phyloP scores from a whole-genome alignment of 805 yeast genomes.

The Nakazawaea ambrosiae region DNA sequence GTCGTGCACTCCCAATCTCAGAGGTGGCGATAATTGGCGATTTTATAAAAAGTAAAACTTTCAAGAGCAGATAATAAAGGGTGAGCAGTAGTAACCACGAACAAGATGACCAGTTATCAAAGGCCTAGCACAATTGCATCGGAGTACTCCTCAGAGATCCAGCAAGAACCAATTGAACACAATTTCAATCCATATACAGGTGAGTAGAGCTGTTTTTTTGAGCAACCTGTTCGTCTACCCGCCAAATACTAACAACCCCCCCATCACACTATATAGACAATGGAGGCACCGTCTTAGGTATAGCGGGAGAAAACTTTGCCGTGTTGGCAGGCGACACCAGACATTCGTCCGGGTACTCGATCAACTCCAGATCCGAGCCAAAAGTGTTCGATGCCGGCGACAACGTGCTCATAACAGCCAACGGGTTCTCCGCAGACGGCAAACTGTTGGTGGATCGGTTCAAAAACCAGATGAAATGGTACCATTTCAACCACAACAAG shows the following conservation, averaged over 20 bases:
- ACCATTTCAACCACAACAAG: slow-evolving; percentile 83
- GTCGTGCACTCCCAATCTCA: too few relatives aligned
- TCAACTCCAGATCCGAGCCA: slow-evolving; percentile 88
- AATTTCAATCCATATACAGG: slow-evolving; percentile 82
- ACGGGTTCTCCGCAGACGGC: slow-evolving; percentile 96
- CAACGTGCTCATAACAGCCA: slow-evolving; percentile 79
- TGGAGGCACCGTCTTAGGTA: slow-evolving; percentile 96
- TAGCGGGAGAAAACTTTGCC: slow-evolving; percentile 96
- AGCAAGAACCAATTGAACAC: slow-evolving; percentile 72
- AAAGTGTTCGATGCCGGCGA: slow-evolving; percentile 88
- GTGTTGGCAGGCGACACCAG: slow-evolving; percentile 98
- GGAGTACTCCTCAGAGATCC: slow-evolving; percentile 54
- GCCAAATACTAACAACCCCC: slow-evolving; percentile 1
- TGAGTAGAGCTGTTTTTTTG: slow-evolving; percentile 14
- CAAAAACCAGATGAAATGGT: slow-evolving; percentile 73
- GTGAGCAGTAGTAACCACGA: too few relatives aligned
- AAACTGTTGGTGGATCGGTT: slow-evolving; percentile 75
- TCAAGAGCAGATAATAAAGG: too few relatives aligned
- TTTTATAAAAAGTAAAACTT: too few relatives aligned
- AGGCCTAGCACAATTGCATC: slow-evolving; percentile 45
- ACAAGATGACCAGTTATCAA: slow-evolving; percentile 5
- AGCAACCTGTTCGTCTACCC: neutral
- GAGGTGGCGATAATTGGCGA: too few relatives aligned
- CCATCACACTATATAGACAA: too few relatives aligned
- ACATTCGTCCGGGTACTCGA: slow-evolving; percentile 88